Conservation (phyloP, 371 early-diverging fungal genomes). For the Apophysomyces elegans region DNA sequence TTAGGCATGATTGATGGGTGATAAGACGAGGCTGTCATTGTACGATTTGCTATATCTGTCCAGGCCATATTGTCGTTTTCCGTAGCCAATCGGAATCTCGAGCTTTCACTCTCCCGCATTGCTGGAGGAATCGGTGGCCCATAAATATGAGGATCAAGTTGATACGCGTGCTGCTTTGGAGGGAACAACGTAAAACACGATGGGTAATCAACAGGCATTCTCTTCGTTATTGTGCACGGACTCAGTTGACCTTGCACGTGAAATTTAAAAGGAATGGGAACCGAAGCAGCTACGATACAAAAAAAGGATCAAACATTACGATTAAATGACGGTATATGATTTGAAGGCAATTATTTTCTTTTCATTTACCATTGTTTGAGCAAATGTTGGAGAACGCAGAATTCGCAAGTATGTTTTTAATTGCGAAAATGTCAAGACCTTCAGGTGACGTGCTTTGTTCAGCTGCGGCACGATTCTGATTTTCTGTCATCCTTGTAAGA, state of each 20-base stretch:
- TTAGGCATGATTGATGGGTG: not conserved
- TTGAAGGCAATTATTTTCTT: not conserved
- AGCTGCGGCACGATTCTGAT: not conserved
- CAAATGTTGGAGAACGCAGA: conserved; percentile 10
- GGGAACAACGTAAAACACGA: not conserved
- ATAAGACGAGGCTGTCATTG: not conserved
- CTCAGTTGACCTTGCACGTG: not conserved
- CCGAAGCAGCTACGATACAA: not conserved
- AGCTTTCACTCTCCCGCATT: not conserved
- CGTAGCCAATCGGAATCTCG: not conserved
- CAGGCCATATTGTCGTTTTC: not conserved
- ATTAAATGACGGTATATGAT: not conserved
- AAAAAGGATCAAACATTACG: not conserved
- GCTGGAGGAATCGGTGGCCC: not conserved
- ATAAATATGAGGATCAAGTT: not conserved
- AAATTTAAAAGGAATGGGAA: not conserved
- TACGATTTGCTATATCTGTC: not conserved
- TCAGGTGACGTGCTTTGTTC: not conserved
- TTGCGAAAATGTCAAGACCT: not conserved
- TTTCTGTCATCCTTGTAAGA: not conserved
- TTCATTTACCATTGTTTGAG: not conserved
- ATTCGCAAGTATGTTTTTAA: not conserved
- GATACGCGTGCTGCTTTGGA: not conserved
- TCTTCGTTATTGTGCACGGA: not conserved
- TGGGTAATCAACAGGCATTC: not conserved